phyloP scores from a whole-genome alignment of 2,329 filamentous ascomycete species.

The Trichoderma atroviride region DNA sequence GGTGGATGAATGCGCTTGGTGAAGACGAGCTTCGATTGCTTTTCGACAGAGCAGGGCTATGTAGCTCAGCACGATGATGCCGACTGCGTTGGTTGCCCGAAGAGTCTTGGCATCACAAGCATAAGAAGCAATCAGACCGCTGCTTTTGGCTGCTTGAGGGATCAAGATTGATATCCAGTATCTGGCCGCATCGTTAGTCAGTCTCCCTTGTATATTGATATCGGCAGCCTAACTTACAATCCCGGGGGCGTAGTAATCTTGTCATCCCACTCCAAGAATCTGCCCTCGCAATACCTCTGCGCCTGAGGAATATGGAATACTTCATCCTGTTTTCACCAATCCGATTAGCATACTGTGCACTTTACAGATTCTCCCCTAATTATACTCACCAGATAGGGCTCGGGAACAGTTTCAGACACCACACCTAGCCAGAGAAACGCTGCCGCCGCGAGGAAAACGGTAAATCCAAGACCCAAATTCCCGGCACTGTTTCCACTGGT shows the following conservation, averaged over 20 bases:
- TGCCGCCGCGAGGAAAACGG: slow-evolving; percentile 28
- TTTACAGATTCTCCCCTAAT: background rate
- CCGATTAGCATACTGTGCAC: slow-evolving; percentile 28
- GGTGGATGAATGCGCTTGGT: slow-evolving; percentile 31
- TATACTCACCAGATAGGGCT: slow-evolving; percentile 57
- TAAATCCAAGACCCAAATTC: slow-evolving; percentile 21
- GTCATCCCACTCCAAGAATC: slow-evolving; percentile 82
- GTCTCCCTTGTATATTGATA: background rate
- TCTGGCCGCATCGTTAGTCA: slow-evolving; percentile 34
- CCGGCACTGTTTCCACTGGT: background rate
- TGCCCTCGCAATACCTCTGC: slow-evolving; percentile 78
- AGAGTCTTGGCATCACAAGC: slow-evolving; percentile 43
- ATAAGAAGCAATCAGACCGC: slow-evolving; percentile 27
- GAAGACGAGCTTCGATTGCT: slow-evolving; percentile 51
- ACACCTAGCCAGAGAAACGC: slow-evolving; percentile 32
- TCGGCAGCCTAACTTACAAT: slow-evolving; percentile 54
- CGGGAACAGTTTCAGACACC: slow-evolving; percentile 45
- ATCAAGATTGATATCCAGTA: slow-evolving; percentile 49
- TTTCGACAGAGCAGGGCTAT: slow-evolving; percentile 56
- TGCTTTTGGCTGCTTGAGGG: slow-evolving; percentile 31
- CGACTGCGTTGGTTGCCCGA: slow-evolving; percentile 52
- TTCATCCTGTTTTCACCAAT: slow-evolving; percentile 63
- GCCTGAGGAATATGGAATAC: slow-evolving; percentile 90
- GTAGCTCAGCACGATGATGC: slow-evolving; percentile 44
- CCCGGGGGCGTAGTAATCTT: slow-evolving; percentile 97